Evolutionary conservation across 352 stramenopile species (phyloP), one percentile per base, ranked within the genome.

Genomic region (Peronospora belbahrii): DNA sequence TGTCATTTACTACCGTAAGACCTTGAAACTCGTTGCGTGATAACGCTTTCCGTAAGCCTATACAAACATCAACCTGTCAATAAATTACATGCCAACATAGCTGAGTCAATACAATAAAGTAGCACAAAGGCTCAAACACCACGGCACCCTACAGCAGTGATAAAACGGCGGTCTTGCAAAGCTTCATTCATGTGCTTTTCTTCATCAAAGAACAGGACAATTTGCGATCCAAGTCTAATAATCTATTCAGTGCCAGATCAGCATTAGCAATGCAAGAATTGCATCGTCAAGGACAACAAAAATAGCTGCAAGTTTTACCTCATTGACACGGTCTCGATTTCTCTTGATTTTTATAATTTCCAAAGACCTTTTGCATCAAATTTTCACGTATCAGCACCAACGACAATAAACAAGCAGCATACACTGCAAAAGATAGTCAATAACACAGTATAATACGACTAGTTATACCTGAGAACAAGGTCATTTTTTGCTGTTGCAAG

Each of bases 321-420:
- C 76, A 34, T 67, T 60, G 10, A 93, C 73, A 13, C 76, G 76
- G 56, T 93, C 78, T 2, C 78, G 76, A 36, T 93, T 90, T 28
- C 78, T 48, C 44, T 88, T 89, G 1, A 62, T 83, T 53, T 93
- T 93, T 28, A 93, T 70, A 20, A 93, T 84, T 58, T 88, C 70
- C 6, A 93, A 36, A 2, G 80, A 88, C 14, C 75, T 92, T n/a
- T 37, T 17, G 56, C 36, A 42, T 39, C 19, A 24, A 47, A 17
- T 17, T 18, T 4, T 19, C n/a, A n/a, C n/a, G 15, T 6, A 18
- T 28, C 24, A 27, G 23, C 9, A 8, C 23, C 5, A 27, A 8
- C 9, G 9, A 6, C 24, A n/a, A n/a, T n/a, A n/a, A n/a, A n/a
- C n/a, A n/a, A n/a, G n/a, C n/a, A n/a, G n/a, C n/a, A n/a, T n/a